Percentiles rank a stretch among this genome's conserved stretches.
These are phyloP conservation scores for Scutellaria minor DNA, from an alignment of 257 asterid species.

Conservation along the genomic window DNA sequence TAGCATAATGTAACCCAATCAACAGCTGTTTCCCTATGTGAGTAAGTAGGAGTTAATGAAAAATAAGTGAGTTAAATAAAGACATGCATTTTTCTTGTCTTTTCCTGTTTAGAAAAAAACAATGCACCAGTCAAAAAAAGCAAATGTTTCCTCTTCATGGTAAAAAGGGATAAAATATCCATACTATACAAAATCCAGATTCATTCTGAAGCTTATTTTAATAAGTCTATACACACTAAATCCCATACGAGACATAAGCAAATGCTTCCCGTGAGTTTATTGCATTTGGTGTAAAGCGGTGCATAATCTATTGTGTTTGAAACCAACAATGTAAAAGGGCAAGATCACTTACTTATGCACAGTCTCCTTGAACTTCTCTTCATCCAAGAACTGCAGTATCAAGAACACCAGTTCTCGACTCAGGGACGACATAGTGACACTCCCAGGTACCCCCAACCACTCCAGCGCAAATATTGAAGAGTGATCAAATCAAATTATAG, in stretches of 20 bases:
- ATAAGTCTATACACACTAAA: not conserved
- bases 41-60: not conserved
- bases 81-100: not conserved
- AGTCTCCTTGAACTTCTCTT: conserved; percentile 95
- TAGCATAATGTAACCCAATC: not conserved
- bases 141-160: not conserved
- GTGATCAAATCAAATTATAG: conserved; percentile 40
- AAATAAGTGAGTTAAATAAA: conserved; percentile 5
- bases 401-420: conserved; percentile 98
- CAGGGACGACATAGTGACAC: conserved; percentile 81
- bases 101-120: conserved; percentile 11
- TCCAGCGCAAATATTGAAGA: conserved; percentile 77
- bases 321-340: conserved; percentile 24
- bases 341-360: conserved; percentile 75
- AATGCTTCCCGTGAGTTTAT: conserved; percentile 6
- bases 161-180: conserved; percentile 2
- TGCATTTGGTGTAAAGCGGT: not conserved
- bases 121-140: conserved; percentile 17
- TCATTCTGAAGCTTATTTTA: not conserved
- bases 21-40: not conserved
- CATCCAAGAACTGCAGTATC: conserved; percentile 94
- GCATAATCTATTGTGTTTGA: conserved; percentile 10
- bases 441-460: conserved; percentile 66
- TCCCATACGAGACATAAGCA: conserved; percentile 16
- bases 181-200: not conserved